Evolutionary conservation across 495 filamentous ascomycete species (phyloP).

Genomic region (Astrocystis sublimbata): DNA sequence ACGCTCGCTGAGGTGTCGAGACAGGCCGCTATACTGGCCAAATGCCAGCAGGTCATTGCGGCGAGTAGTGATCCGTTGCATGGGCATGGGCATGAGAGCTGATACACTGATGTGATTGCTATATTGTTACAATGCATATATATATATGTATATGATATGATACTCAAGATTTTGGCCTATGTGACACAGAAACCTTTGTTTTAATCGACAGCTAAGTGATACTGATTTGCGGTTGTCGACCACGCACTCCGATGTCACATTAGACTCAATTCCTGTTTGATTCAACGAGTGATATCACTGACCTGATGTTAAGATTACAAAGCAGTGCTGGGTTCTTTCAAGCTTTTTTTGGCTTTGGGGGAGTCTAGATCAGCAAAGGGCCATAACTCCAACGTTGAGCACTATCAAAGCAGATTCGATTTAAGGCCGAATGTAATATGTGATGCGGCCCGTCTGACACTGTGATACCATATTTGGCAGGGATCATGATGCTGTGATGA

Average conservation of each 20-base stretch:
- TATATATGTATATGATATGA: constrained; percentile 13
- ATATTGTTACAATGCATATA: too few relatives aligned
- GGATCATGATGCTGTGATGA: background rate
- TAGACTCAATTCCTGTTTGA: constrained; percentile 16
- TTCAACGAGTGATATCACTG: background rate
- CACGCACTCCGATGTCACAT: too few relatives aligned
- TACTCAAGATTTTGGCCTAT: too few relatives aligned
- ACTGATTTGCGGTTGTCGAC: too few relatives aligned
- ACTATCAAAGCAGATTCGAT: background rate
- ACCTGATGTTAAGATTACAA: background rate
- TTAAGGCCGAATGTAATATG: background rate
- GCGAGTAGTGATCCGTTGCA: constrained; percentile 40
- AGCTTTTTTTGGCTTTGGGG: background rate
- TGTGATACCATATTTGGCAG: background rate
- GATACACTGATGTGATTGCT: constrained; percentile 2
- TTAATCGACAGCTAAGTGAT: too few relatives aligned
- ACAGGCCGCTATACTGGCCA: constrained; percentile 82
- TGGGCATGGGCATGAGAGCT: constrained; percentile 33
- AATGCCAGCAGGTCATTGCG: constrained; percentile 70
- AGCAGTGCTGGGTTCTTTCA: background rate
- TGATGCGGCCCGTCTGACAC: too few relatives aligned
- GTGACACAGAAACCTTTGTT: too few relatives aligned
- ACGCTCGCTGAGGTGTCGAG: constrained; percentile 81
- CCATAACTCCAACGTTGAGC: background rate
- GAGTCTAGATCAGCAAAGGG: background rate